Percentiles rank a stretch among this genome's conserved stretches.
Evolutionary conservation across 495 filamentous ascomycete genomes (phyloP).

Genomic region (Monascus purpureus): DNA sequence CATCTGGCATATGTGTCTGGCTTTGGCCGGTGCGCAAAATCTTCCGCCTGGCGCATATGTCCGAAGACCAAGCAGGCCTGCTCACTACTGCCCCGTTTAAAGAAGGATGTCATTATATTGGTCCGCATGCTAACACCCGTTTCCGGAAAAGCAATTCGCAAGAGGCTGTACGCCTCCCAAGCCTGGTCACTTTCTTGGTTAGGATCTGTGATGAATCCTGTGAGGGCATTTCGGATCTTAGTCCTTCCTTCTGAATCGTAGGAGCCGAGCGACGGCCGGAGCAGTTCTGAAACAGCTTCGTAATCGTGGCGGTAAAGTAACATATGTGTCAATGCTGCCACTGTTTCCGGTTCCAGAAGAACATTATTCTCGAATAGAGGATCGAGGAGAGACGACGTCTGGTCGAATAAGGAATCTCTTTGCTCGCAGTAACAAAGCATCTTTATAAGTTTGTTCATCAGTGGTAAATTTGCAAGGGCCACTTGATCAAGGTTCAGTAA

Average conservation of each 20-base stretch:
- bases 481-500: conserved; percentile 38
- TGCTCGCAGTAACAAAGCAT: conserved; percentile 46
- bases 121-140: conserved; percentile 44
- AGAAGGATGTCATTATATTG: conserved; percentile 71
- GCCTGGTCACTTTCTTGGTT: conserved; percentile 43
- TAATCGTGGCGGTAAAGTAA: conserved; percentile 61
- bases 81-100: conserved; percentile 57
- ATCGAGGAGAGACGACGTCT: conserved; percentile 56
- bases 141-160: conserved; percentile 69
- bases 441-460: conserved; percentile 64
- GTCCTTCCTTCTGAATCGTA: conserved; percentile 51
- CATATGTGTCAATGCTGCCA: conserved; percentile 51
- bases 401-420: conserved; percentile 42
- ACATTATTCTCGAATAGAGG: conserved; percentile 61
- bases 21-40: conserved; percentile 43
- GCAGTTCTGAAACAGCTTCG: conserved; percentile 61
- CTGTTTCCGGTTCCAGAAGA: conserved; percentile 54
- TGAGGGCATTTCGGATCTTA: conserved; percentile 46
- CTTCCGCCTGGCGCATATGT: conserved; percentile 65
- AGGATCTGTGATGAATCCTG: conserved; percentile 49
- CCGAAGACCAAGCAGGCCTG: conserved; percentile 77
- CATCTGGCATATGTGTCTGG: conserved; percentile 61
- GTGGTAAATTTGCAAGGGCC: conserved; percentile 41
- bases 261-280: conserved; percentile 48
- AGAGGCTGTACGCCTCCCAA: conserved; percentile 73